phyloP scores from a whole-genome alignment of 2,329 filamentous ascomycete genomes.

The Phaeomoniella chlamydospora region DNA sequence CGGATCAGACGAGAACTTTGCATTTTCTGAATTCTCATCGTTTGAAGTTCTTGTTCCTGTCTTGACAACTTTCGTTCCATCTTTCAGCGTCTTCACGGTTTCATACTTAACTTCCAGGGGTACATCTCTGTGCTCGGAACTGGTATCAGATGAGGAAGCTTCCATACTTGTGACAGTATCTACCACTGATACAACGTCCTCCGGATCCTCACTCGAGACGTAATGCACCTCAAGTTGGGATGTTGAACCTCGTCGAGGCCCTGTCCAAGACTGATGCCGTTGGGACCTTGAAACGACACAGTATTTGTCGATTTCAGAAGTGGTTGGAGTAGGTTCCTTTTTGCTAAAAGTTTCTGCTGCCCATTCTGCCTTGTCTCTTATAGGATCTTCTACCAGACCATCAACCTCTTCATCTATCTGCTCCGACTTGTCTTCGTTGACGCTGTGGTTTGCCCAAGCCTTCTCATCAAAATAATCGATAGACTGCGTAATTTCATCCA shows the following conservation, averaged over 20 bases:
- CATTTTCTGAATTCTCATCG: neutral
- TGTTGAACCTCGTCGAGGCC: neutral
- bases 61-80: neutral
- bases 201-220: neutral
- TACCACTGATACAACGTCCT: neutral
- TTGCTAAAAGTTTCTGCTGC: neutral
- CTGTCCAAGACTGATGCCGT: neutral
- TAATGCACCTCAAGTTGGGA: neutral
- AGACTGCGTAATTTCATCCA: neutral
- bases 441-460: neutral
- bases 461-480: neutral
- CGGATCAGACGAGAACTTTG: neutral
- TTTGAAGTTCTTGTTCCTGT: neutral
- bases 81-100: neutral
- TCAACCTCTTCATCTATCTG: neutral
- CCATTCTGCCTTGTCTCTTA: neutral
- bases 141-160: no score
- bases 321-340: neutral
- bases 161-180: neutral
- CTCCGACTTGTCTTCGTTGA: neutral
- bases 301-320: neutral
- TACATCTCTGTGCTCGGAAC: neutral
- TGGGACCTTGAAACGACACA: neutral
- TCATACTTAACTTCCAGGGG: neutral
- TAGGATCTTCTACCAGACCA: neutral